Evolutionary conservation across 345 rosid genomes (phyloP).

Genomic region (Aquilaria yunnanensis): DNA sequence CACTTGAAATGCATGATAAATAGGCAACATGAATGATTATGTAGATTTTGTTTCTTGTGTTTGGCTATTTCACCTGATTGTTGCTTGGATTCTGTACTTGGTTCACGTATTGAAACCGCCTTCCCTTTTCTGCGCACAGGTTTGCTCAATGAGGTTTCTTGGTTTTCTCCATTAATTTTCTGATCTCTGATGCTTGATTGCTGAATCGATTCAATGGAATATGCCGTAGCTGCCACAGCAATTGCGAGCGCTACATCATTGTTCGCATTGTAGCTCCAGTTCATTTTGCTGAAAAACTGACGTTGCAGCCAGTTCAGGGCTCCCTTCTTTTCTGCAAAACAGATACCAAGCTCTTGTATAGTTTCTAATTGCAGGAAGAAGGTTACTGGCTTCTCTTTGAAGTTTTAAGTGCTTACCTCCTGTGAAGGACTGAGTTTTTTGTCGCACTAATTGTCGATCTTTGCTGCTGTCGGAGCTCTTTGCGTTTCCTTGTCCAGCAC

Average conservation of each 20-base stretch:
- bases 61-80: constrained; percentile 16
- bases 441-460: constrained; percentile 20
- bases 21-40: background rate
- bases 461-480: constrained; percentile 17
- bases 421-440: constrained; percentile 31
- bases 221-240: constrained; percentile 51
- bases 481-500: constrained; percentile 14
- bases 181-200: constrained; percentile 15
- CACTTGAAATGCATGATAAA: too few relatives aligned
- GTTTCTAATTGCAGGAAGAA: background rate
- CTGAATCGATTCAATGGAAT: constrained; percentile 22
- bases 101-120: constrained; percentile 1
- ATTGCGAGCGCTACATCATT: constrained; percentile 20
- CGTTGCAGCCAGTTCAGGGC: constrained; percentile 35
- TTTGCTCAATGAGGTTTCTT: constrained; percentile 13
- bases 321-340: constrained; percentile 35
- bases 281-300: constrained; percentile 29
- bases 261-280: constrained; percentile 9
- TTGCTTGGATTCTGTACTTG: constrained; percentile 9
- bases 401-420: constrained; percentile 22
- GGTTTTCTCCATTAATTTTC: constrained; percentile 7
- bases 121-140: constrained; percentile 28
- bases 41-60: constrained; percentile 5
- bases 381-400: background rate
- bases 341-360: background rate